Base-by-base conservation (phyloP, 352 stramenopile species). In the Aphanomyces astaci region DNA sequence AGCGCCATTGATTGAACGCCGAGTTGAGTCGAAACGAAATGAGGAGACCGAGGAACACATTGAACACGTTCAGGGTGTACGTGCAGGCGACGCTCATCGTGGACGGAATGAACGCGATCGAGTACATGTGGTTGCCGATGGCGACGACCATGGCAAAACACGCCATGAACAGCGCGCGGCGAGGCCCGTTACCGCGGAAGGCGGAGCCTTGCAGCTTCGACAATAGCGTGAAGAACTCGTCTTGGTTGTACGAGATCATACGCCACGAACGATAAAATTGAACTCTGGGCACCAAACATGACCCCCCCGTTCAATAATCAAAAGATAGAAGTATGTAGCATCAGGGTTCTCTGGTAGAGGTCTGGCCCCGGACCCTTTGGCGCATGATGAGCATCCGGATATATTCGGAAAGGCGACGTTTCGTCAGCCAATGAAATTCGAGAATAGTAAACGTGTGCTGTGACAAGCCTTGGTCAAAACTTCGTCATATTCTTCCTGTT, bases 191-290 rank as follows among this genome's bases (percentile, higher is more conserved):
- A 0, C 84, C 84, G 32, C 87, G 88, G 51, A 93, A 71, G n/a
- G 84, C 81, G 19, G 84, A 91, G 22, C 82, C 84, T 40, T 93
- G 82, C 78, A 78, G 86, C 24, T 80, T 80, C 56, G 84, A 78
- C 43, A 93, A 63, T 19, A 91, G 75, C 19, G 71, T 73, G 69
- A 78, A 79, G 4, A 93, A 69, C 30, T 80, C 75, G 25, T 73
- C 70, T n/a, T 79, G 82, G 72, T 84, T 74, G 73, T 93, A 93
- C 75, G 91, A 90, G 71, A 91, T 93, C 84, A 93, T 93, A 10
- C 19, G n/a, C n/a, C n/a, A 1, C n/a, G 10, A 55, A 55, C 7
- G 11, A n/a, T 11, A 11, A 28, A 59, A 59, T 59, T 19, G 30
- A 36, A 25, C n/a, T 55, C n/a, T n/a, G n/a, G n/a, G n/a, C n/a